Evolutionary conservation across 2,329 filamentous ascomycete species (phyloP).

Genomic region (Ophiostoma fasciatum): DNA sequence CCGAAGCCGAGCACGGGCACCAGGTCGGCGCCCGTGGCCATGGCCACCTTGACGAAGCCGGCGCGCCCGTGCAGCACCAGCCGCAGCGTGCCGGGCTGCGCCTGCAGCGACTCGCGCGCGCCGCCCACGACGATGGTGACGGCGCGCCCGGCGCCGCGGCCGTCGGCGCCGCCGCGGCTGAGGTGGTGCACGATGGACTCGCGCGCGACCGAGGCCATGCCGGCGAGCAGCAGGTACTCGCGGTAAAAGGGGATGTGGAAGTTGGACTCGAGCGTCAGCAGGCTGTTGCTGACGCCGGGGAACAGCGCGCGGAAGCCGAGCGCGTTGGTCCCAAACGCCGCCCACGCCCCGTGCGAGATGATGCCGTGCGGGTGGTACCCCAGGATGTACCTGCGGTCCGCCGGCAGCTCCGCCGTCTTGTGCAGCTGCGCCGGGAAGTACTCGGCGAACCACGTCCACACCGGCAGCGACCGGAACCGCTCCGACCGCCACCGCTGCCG

Average conservation of each 20-base stretch:
- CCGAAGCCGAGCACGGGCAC: conserved; percentile 88
- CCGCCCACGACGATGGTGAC: conserved; percentile 94
- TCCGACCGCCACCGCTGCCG: conserved; percentile 60
- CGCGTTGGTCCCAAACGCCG: conserved; percentile 79
- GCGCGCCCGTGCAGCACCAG: conserved; percentile 74
- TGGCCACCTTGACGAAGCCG: conserved; percentile 86
- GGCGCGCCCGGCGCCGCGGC: conserved; percentile 80
- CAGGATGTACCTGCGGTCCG: conserved; percentile 86
- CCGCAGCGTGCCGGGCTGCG: conserved; percentile 60
- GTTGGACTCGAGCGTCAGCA: conserved; percentile 89
- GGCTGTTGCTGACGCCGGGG: conserved; percentile 85
- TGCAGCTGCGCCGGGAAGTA: conserved; percentile 88
- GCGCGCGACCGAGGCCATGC: conserved; percentile 75
- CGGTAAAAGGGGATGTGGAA: conserved; percentile 89
- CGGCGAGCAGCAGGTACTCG: conserved; percentile 84
- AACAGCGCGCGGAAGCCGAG: conserved; percentile 78
- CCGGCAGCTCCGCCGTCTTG: conserved; percentile 63
- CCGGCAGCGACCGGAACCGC: conserved; percentile 52
- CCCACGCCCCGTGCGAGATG: conserved; percentile 91
- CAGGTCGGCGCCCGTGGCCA: conserved; percentile 81
- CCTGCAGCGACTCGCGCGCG: conserved; percentile 81
- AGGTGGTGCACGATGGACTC: conserved; percentile 85
- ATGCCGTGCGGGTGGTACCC: conserved; percentile 94
- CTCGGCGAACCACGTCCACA: conserved; percentile 81
- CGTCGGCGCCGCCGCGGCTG: conserved; percentile 59